Evolutionary conservation across 345 rosid genomes (phyloP).

Genomic region (Populus ilicifolia): DNA sequence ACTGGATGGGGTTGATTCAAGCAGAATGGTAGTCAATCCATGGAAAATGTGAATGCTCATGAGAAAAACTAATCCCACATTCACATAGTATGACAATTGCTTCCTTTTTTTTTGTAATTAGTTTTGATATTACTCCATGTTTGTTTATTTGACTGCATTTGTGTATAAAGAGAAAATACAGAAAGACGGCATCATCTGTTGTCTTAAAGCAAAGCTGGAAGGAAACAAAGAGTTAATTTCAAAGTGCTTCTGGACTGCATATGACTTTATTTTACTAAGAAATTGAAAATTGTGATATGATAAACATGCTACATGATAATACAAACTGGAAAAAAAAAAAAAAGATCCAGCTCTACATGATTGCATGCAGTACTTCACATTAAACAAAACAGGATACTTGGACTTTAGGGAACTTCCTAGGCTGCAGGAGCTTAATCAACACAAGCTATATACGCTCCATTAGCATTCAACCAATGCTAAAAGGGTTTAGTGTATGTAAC

Average conservation of each 20-base stretch:
- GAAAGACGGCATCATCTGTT: background rate
- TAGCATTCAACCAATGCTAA: background rate
- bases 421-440: background rate
- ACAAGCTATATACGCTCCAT: background rate
- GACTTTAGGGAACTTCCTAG: background rate
- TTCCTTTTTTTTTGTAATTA: background rate
- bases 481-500: background rate
- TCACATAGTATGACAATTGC: background rate
- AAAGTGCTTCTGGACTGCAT: background rate
- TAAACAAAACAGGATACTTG: background rate
- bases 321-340: background rate
- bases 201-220: background rate
- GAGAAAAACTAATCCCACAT: background rate
- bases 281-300: background rate
- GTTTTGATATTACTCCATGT: background rate
- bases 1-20: background rate
- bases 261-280: background rate
- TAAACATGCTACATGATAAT: background rate
- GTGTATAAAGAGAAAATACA: background rate
- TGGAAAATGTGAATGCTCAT: background rate
- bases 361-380: background rate
- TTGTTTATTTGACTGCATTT: background rate
- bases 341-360: background rate
- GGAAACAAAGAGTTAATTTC: background rate
- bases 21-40: background rate